Evolutionary conservation across 2,329 filamentous ascomycete species (phyloP).

Genomic region (Blumeria hordei): DNA sequence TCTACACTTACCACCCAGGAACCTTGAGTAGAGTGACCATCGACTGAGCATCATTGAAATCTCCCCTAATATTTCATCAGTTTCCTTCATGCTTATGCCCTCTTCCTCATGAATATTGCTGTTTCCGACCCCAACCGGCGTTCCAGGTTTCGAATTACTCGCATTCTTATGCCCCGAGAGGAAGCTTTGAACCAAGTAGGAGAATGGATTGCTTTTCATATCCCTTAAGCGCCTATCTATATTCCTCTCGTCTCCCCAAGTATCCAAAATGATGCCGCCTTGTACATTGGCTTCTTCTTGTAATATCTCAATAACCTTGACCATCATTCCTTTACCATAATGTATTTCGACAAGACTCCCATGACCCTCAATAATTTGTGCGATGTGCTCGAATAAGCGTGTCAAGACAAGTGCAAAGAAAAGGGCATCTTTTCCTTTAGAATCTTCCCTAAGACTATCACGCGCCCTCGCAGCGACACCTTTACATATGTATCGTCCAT

Average conservation of each 20-base stretch:
- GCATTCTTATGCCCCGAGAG: conserved; percentile 41
- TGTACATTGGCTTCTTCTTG: conserved; percentile 92
- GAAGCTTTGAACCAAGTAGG: conserved; percentile 89
- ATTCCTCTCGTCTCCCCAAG: conserved; percentile 73
- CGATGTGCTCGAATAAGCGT: conserved; percentile 89
- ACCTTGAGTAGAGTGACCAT: conserved; percentile 82
- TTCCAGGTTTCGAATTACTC: conserved; percentile 45
- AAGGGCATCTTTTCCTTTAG: conserved; percentile 47
- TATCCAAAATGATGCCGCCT: conserved; percentile 84
- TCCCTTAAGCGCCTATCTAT: conserved; percentile 77
- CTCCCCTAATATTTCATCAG: conserved; percentile 70
- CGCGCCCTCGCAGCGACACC: conserved; percentile 73
- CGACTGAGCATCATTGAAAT: conserved; percentile 77
- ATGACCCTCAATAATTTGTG: conserved; percentile 84
- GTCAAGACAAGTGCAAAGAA: conserved; percentile 85
- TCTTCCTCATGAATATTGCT: conserved; percentile 65
- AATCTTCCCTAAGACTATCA: conserved; percentile 48
- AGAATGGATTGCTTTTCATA: conserved; percentile 93
- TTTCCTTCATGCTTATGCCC: conserved; percentile 84
- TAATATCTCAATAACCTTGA: conserved; percentile 71
- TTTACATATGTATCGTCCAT: conserved; percentile 87
- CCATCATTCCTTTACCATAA: conserved; percentile 84
- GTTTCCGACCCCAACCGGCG: conserved; percentile 37
- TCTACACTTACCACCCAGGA: conserved; percentile 66
- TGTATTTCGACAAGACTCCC: conserved; percentile 78